Evolutionary conservation across 169 alveolate genomes (phyloP).

Genomic region (Cryptosporidium parvum): DNA sequence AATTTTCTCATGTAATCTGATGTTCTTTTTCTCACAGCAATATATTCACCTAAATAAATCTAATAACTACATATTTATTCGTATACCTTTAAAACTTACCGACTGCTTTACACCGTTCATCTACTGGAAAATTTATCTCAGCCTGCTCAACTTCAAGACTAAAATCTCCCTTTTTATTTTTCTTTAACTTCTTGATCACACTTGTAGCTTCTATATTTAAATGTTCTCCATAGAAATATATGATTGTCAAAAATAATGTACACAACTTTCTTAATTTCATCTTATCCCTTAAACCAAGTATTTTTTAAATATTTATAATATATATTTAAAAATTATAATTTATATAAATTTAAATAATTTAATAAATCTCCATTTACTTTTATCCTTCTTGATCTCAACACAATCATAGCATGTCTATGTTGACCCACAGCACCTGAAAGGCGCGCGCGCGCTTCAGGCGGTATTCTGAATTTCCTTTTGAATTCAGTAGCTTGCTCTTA

Average conservation of each 20-base stretch:
- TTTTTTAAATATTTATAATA: background rate
- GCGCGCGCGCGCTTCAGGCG: constrained; percentile 33
- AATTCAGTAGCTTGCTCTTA: background rate
- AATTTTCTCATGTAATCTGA: background rate
- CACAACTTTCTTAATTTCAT: background rate
- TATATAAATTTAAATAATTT: background rate
- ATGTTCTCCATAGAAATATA: background rate
- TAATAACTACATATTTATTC: background rate
- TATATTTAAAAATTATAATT: background rate
- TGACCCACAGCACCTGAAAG: constrained; percentile 39
- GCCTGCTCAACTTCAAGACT: background rate
- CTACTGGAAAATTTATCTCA: background rate
- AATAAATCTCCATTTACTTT: background rate
- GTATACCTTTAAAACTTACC: background rate
- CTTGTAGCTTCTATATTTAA: background rate
- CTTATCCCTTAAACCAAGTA: background rate
- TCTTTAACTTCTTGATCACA: background rate
- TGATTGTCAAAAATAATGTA: background rate
- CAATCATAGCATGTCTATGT: constrained; percentile 35
- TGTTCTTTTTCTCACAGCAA: background rate
- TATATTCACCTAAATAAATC: background rate
- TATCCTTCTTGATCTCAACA: background rate
- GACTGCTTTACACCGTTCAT: background rate
- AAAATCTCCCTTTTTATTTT: background rate
- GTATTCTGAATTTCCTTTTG: background rate